Percentiles rank a stretch among this genome's conserved stretches.
These are phyloP conservation scores for Castanea crenata DNA, from an alignment of 306 rosid genomes.

Conservation along the genomic window DNA sequence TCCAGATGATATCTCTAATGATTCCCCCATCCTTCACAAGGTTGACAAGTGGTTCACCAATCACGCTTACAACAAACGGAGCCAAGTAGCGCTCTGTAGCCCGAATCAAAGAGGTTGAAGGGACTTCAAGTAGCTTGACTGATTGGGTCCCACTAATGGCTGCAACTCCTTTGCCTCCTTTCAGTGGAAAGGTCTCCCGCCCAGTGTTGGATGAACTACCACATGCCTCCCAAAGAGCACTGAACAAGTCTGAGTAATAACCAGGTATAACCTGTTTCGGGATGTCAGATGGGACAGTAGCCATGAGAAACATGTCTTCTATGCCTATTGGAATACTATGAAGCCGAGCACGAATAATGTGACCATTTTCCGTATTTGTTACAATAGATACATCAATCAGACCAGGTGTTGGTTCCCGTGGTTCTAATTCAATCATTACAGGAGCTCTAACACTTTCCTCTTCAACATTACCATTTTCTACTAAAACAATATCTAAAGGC, in stretches of 20 bases:
- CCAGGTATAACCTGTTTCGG: slow-evolving; percentile 43
- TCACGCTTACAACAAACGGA: slow-evolving; percentile 71
- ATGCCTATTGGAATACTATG: slow-evolving; percentile 76
- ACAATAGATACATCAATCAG: slow-evolving; percentile 74
- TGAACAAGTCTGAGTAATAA: slow-evolving; percentile 67
- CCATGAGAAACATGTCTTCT: slow-evolving; percentile 93
- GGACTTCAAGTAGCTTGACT: slow-evolving; percentile 80
- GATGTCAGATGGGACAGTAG: slow-evolving; percentile 62
- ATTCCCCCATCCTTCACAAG: slow-evolving; percentile 62
- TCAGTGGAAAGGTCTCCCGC: slow-evolving; percentile 72
- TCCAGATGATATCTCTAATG: slow-evolving; percentile 71
- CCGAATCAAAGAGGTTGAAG: slow-evolving; percentile 63
- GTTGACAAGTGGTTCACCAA: slow-evolving; percentile 70
- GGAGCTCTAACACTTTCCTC: slow-evolving; percentile 56
- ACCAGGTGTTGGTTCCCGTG: slow-evolving; percentile 94
- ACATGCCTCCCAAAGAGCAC: slow-evolving; percentile 94
- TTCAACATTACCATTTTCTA: slow-evolving; percentile 51
- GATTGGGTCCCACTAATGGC: slow-evolving; percentile 88
- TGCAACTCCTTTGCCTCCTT: slow-evolving; percentile 85
- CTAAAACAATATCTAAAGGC: slow-evolving; percentile 68
- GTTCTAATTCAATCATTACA: slow-evolving; percentile 77
- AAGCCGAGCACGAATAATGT: slow-evolving; percentile 79
- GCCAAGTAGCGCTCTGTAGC: slow-evolving; percentile 75
- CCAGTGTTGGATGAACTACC: slow-evolving; percentile 76
- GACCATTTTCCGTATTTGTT: slow-evolving; percentile 81